Base-by-base conservation (phyloP, 768 basidiomycete genomes). In the Cystoderma amianthinum region DNA sequence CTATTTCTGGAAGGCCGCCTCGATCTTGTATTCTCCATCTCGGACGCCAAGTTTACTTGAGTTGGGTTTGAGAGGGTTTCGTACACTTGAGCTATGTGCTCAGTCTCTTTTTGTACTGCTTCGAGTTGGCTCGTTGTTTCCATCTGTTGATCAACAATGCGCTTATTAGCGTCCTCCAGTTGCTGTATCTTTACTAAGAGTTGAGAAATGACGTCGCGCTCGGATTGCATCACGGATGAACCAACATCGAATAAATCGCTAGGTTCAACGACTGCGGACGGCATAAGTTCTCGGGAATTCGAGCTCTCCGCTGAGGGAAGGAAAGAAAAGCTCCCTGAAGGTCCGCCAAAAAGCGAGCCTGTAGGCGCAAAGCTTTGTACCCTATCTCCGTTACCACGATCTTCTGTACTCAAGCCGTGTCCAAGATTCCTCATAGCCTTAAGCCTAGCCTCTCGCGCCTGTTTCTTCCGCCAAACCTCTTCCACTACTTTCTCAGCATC, bases 181-280 rank as follows among this genome's bases (percentile, higher is more conserved):
- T 91, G 87, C 36, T 72, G 68, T 38, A 91, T 84, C 62, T 91
- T 91, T 12, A 63, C 54, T 32, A 89, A 61, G 5, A 91, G 73
- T 54, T 86, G 81, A 7, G 77, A 66, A n/a, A 90, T 73, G 39
- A 91, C 67, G 48, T 59, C 64, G 48, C 69, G 76, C 58, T 82
- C 72, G 45, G 48, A 68, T 48, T 45, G 68, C 54, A 32, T 65
- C 58, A 45, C 67, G 62, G 56, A 64, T 58, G 33, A 54, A 22
- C n/a, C n/a, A 7, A n/a, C n/a, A 12, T 21, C 22, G 13, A 30
- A 12, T 15, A 30, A 4, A 18, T 38, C 39, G 15, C 15, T 30
- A 9, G 28, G 28, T 9, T 9, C 9, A 30, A 30, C 10, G n/a
- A n/a, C n/a, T n/a, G n/a, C n/a, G n/a, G 25, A 28, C 7, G 25